Base-by-base conservation (phyloP, 768 basidiomycete genomes). In the Mycena rosella region DNA sequence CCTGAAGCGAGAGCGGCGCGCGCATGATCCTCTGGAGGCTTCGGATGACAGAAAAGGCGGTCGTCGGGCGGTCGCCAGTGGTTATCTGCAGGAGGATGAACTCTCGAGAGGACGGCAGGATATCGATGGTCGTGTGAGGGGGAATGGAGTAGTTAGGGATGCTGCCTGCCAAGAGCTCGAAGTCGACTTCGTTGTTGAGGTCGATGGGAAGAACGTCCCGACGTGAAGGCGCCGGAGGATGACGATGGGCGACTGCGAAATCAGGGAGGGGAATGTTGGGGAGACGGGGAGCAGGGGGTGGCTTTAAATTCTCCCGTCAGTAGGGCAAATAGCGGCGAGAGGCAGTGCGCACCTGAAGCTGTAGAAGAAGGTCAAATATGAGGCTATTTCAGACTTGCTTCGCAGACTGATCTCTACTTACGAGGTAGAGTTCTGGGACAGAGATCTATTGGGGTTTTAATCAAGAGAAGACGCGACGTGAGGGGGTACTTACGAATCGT, bases 261-360 rank as follows among this genome's bases (percentile, higher is more conserved):
- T 36, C 26, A 18, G 67, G 67, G 14, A 68, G 67, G 30, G 67
- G 60, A 20, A 68, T 26, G 29, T 11, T 44, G 0, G 9, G 29
- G 3, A 68, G 24, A 10, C 60, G 55, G 7, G 67, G 67, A 5
- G 67, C 56, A 20, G 60, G 29, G 20, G 67, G 67, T 5, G 67
- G 60, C 67, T 68, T 29, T 6, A 36, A 27, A n/a, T 15, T 20
- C 11, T 45, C 17, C 17, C 7, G 44, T 62, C 30, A 62, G 60
- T 15, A 20, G 18, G 48, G 47, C 40, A 26, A 7, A 32, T 2
- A 15, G 27, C 8, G 17, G 45, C 0, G 47, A 14, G 47, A 42
- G 27, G 54, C 60, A 38, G 60, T 57, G 66, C 66, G 29, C 32
- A 67, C 66, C 66, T 62, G 66, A 36, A 62, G 66, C 66, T 67